Evolutionary conservation across 2,329 filamentous ascomycete species (phyloP).

Genomic region (Alternaria brassicicola): DNA sequence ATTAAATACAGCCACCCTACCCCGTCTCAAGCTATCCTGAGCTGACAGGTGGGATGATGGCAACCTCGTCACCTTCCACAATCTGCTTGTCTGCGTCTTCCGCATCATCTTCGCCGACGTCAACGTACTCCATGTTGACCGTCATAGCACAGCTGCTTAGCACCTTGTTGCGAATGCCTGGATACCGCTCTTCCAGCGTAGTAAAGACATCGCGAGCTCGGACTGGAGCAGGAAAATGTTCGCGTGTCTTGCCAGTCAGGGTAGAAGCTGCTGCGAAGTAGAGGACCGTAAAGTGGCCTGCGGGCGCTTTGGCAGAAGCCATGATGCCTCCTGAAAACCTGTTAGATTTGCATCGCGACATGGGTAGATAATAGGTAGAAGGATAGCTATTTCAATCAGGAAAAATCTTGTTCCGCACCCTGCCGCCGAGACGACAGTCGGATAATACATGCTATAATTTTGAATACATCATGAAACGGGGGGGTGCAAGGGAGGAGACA

Average conservation of each 20-base stretch:
- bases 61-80: conserved; percentile 78
- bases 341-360: conserved; percentile 21
- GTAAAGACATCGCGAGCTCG: conserved; percentile 67
- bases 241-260: conserved; percentile 71
- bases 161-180: conserved; percentile 71
- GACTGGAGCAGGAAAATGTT: conserved; percentile 70
- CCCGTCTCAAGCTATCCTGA: conserved; percentile 59
- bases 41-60: conserved; percentile 86
- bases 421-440: conserved; percentile 42
- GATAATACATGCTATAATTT: conserved; percentile 59
- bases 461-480: conserved; percentile 45
- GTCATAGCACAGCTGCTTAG: conserved; percentile 77
- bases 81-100: conserved; percentile 60
- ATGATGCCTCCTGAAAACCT: conserved; percentile 31
- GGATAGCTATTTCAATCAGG: conserved; percentile 33
- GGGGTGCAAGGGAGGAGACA: neutral
- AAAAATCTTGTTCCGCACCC: conserved; percentile 43
- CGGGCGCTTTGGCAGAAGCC: conserved; percentile 56
- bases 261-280: conserved; percentile 81
- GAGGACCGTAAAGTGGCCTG: conserved; percentile 76
- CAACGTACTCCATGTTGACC: conserved; percentile 81
- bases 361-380: neutral
- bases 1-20: neutral
- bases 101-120: conserved; percentile 63
- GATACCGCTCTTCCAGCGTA: conserved; percentile 71